Percentiles rank a stretch among this genome's conserved stretches.
phyloP scores from a whole-genome alignment of 2,329 filamentous ascomycete species.

The Tympanopsis confertula region DNA sequence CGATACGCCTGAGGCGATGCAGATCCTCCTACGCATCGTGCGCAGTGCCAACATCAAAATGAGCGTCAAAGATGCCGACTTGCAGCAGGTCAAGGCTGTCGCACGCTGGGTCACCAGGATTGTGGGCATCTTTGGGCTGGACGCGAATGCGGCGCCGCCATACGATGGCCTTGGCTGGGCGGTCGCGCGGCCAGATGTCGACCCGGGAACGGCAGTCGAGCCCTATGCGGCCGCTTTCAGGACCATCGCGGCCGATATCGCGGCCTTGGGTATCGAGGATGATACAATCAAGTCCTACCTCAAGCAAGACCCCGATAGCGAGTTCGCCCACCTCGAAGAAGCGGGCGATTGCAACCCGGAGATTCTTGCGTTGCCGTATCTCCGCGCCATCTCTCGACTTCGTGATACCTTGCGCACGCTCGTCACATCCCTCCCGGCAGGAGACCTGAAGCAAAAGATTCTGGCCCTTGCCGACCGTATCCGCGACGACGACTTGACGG shows the following conservation, averaged over 20 bases:
- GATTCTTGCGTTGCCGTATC: constrained; percentile 25
- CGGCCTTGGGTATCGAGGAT: constrained; percentile 31
- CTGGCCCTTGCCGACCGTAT: constrained; percentile 55
- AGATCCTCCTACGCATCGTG: constrained; percentile 48
- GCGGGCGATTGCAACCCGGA: constrained; percentile 25
- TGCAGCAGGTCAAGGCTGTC: constrained; percentile 29
- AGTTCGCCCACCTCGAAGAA: constrained; percentile 14
- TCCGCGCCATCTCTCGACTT: constrained; percentile 40
- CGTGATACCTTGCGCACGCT: constrained; percentile 52
- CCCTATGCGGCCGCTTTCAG: constrained; percentile 31
- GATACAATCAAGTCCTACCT: constrained; percentile 28
- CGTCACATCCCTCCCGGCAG: constrained; percentile 27
- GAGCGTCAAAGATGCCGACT: constrained; percentile 8
- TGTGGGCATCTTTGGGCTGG: constrained; percentile 55
- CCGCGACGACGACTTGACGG: constrained; percentile 47
- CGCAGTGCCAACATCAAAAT: constrained; percentile 41
- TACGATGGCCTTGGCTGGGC: constrained; percentile 54
- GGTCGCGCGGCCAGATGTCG: constrained; percentile 46
- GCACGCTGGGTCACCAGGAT: constrained; percentile 55
- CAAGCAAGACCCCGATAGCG: constrained; percentile 10
- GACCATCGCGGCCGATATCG: constrained; percentile 18
- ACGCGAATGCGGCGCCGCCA: constrained; percentile 24
- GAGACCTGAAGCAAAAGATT: constrained; percentile 41
- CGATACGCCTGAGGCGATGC: constrained; percentile 54
- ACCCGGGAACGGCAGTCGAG: constrained; percentile 34